Evolutionary conservation across 257 asterid genomes (phyloP), one percentile per base, ranked within the genome.

Genomic region (Rhazya stricta): DNA sequence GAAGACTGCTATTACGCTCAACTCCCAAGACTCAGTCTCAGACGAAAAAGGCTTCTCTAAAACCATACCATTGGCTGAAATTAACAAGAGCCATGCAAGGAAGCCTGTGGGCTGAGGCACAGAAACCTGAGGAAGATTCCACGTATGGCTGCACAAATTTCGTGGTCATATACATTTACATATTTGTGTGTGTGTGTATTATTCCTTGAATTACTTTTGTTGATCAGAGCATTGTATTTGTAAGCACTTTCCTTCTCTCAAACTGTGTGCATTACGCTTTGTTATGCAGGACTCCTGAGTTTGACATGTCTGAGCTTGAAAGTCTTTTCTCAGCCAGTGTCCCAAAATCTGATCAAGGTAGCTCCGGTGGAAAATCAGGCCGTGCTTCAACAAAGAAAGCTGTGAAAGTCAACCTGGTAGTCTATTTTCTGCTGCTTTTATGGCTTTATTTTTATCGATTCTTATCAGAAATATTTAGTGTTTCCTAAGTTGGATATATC

Each of bases 41-140:
- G 71, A 54, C 83, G 5, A 88, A 79, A 77, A 89, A 77, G 79
- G 43, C 89, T 36, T 76, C 91, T 46, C 88, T 93, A 77, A 93
- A 89, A 79, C 96, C 97, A 36, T 91, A 89, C 77, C 96, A 93
- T 81, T 93, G 98, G 98, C 78, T 89, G 87, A 93, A 93, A 90
- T 73, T 91, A 68, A 89, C 93, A 30, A 84, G 92, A 81, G 94
- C 89, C 53, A 78, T 84, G 81, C 96, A 91, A 71, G 98, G 97
- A 69, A 93, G 96, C 84, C 74, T 93, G 58, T 93, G 98, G 98
- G 97, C 96, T 43, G 97, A 91, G 67, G 81, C 92, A 71, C 93
- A 88, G 72, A 91, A 87, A 78, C 89, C 90, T 10, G 92, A 89
- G 74, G 94, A 91, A 84, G 89, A 91, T 79, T 85, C 91, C 71